Evolutionary conservation across 1,139 yeast species (phyloP), one percentile per base, ranked within the genome.

Genomic region (Lodderomyces jiufengensis): DNA sequence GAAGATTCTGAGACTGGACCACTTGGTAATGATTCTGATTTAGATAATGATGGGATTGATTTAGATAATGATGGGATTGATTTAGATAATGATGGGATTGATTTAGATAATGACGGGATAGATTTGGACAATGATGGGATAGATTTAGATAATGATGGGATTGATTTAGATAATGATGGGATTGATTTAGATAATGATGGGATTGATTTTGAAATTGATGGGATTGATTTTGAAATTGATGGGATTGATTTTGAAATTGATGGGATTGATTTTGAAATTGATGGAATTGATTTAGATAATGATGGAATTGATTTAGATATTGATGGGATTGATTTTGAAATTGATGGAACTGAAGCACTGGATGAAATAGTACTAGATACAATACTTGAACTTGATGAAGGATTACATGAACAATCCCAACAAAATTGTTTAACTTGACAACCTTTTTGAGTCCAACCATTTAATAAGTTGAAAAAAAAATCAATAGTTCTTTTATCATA

Each of bases 401-500:
- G 22, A 24, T 32, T 9, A 21, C 27, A 23, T 16, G 36, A 24
- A 34, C 40, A 37, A 11, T 40, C 43, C 38, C 40, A 40, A 33
- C 43, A 40, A 27, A 33, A 32, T 37, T 40, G 43, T 24, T 37
- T 34, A 20, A 37, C 28, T 27, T 33, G 30, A 23, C 24, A 15
- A 24, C 34, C 34, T 24, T 34, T 34, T 14, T 18, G 14, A 13
- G 38, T 32, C 26, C 32, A 25, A 15, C 30, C 18, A 9, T 27
- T 25, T 14, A 40, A 36, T 11, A 40, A 35, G 9, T 29, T 21
- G 11, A 28, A 13, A 18, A 40, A 18, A 9, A 35, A 24, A 22
- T 30, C 30, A 21, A 40, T 24, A n/a, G 29, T 35, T 37, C 41
- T 37, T 28, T 40, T 37, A 11, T 34, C 36, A 31, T 25, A 27